Base-by-base conservation (phyloP, 108 stramenopile species). In the Nannochloropsis salina region DNA sequence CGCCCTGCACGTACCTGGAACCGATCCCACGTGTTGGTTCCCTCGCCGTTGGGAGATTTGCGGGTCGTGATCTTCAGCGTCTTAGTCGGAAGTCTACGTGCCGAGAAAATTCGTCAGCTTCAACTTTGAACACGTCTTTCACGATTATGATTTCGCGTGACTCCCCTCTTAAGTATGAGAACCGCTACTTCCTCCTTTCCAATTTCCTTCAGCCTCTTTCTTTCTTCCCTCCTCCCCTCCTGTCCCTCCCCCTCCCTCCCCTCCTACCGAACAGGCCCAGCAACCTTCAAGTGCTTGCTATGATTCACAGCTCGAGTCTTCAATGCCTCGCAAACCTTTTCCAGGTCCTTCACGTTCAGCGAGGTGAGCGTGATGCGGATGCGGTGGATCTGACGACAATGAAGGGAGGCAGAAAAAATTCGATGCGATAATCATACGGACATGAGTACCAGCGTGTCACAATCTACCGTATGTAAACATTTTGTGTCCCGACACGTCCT, bases 51-150 rank as follows among this genome's bases (percentile, higher is more conserved):
- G 83, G 99, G 99, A 83, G 98, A 96, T 95, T 99, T 99, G 90
- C 99, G 96, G 89, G 97, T 98, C 86, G 97, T 97, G 89, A 98
- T 96, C 83, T 89, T 91, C 90, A 99, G 94, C 85, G 92, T 92
- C 94, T 98, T 98, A 92, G 99, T 99, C 82, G 99, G 99, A 82
- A 99, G 93, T 90, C 99, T 97, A 98, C 97, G 45, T 97, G 99
- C 83, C 98, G 97, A 83, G 91, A 92, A 45, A 98, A 97, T 51
- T 51, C 12, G 47, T 10, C 47, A 10, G 10, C 47, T 51, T 51
- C 47, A 0, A 51, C 47, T 51, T 31, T 31, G 31, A 0, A 31
- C 31, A 31, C 31, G 31, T 31, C 31, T 31, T 31, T 31, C 31
- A 31, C 31, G 31, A 31, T 31, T 51, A 10, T 15, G 47, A 51